phyloP scores from a whole-genome alignment of 2,329 filamentous ascomycete genomes.

The Dichotomopilus funicola region DNA sequence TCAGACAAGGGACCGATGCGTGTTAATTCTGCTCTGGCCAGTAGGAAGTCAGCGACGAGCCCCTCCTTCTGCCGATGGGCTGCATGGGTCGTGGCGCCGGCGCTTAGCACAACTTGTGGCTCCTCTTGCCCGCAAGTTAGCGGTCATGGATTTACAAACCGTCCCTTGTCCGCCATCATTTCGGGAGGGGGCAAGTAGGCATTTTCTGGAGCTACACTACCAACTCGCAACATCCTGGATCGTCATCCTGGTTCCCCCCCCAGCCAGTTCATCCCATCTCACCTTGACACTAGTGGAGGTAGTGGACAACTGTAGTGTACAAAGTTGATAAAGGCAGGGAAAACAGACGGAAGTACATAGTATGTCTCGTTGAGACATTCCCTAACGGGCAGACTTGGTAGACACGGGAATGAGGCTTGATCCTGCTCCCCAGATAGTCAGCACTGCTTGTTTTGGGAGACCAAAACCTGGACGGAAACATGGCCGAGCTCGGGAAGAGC shows the following conservation, averaged over 20 bases:
- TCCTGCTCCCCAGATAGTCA: too few relatives aligned
- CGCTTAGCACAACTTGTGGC: conserved; percentile 41
- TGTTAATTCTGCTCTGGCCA: conserved; percentile 31
- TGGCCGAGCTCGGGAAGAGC: too few relatives aligned
- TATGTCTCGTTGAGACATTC: too few relatives aligned
- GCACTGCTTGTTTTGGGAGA: too few relatives aligned
- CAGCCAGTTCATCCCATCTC: conserved; percentile 3
- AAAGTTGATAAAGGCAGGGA: too few relatives aligned
- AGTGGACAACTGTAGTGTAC: too few relatives aligned
- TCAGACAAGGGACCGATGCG: conserved; percentile 25
- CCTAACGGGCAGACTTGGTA: too few relatives aligned
- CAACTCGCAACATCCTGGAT: conserved; percentile 11
- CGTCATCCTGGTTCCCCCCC: conserved; percentile 7
- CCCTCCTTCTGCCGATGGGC: conserved; percentile 30
- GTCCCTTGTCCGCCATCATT: conserved; percentile 9
- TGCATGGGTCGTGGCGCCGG: conserved; percentile 46
- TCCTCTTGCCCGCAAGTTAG: conserved; percentile 32
- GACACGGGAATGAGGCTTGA: too few relatives aligned
- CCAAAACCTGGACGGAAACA: too few relatives aligned
- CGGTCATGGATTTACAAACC: conserved; percentile 8
- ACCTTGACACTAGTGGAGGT: not conserved
- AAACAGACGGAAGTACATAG: too few relatives aligned
- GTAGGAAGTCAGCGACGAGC: conserved; percentile 24
- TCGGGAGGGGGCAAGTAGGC: conserved; percentile 5
- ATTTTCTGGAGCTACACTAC: conserved; percentile 15